Conservation (phyloP, 805 yeast species). For the Tanozyma kutaoensis region DNA sequence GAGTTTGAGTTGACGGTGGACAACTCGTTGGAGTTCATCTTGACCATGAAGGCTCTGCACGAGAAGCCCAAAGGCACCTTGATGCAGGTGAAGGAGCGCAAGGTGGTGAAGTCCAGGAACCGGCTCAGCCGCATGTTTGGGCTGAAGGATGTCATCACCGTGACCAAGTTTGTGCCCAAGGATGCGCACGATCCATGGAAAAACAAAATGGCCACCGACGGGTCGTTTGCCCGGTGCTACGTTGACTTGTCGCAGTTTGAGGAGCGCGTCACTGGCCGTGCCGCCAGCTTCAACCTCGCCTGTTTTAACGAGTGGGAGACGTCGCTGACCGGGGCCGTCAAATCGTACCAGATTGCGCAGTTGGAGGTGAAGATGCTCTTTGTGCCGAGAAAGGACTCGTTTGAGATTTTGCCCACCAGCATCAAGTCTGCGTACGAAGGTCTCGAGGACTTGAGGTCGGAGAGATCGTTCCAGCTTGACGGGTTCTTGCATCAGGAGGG, state of each 20-base stretch:
- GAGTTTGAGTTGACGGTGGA: conserved; percentile 71
- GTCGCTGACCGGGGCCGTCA: too few relatives aligned
- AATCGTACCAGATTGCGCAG: conserved; percentile 52
- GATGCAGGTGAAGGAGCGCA: conserved; percentile 48
- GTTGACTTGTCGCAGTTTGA: conserved; percentile 50
- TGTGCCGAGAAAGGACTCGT: conserved; percentile 45
- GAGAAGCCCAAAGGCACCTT: conserved; percentile 34
- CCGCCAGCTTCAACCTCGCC: conserved; percentile 39
- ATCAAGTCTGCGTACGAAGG: conserved; percentile 33
- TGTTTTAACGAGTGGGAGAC: conserved; percentile 78
- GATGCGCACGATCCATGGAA: conserved; percentile 49
- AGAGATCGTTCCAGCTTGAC: conserved; percentile 22
- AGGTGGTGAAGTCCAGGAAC: conserved; percentile 30
- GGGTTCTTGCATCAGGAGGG: conserved; percentile 84
- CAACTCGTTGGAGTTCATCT: conserved; percentile 44
- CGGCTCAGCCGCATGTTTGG: conserved; percentile 35
- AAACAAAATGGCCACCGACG: conserved; percentile 61
- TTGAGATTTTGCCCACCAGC: conserved; percentile 60
- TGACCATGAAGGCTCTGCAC: conserved; percentile 62
- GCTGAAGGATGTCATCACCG: conserved; percentile 31
- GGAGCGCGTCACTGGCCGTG: conserved; percentile 38
- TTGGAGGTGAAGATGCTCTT: conserved; percentile 57
- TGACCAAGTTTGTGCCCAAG: conserved; percentile 39
- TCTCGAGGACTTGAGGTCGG: conserved; percentile 16
- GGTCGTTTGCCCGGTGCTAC: conserved; percentile 76